Evolutionary conservation across 495 filamentous ascomycete species (phyloP), one percentile per base, ranked within the genome.

Genomic region (Chaetomium cochliodes): DNA sequence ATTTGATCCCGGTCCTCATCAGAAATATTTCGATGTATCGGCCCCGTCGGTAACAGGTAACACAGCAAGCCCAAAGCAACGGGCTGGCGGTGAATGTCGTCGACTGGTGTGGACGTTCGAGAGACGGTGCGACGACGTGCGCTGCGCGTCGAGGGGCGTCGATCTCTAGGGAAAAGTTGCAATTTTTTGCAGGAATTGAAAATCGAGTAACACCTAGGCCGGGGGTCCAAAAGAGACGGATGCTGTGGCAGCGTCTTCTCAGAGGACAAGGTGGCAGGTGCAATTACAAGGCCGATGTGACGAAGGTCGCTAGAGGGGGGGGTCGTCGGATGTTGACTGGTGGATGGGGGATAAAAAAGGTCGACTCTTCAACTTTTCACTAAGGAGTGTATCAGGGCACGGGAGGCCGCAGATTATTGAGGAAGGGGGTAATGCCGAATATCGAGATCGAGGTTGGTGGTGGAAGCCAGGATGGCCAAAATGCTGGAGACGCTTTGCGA

Each of bases 1-100:
- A 90, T 81, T 65, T 78, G 76, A 62, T 67, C 72, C 75, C 71
- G 75, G 74, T 74, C 75, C 75, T 80, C 75, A 79, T 81, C 70
- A 76, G 73, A 72, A 74, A 69, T 66, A 56, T 65, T 54, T 47
- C 3, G 1, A 26, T 55, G 46, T 59, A 57, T 68, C 39, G 60
- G 63, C 63, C 62, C 66, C 58, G 58, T 57, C 46, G 44, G 50
- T 62, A 65, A 65, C 50, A 52, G 46, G 37, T 53, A 44, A 63
- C 42, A 61, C 52, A 61, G 56, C 58, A 58, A 53, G 50, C 53
- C 65, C 62, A 58, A 47, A 42, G 49, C 6, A 11, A 8, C 22
- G 62, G 55, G 54, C 56, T 41, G 33, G 60, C 28, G 58, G 44
- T 57, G 66, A 9, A 58, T 58, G 16, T 59, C 7, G n/a, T 41